Evolutionary conservation across 345 rosid species (phyloP).

Genomic region (Mangifera indica): DNA sequence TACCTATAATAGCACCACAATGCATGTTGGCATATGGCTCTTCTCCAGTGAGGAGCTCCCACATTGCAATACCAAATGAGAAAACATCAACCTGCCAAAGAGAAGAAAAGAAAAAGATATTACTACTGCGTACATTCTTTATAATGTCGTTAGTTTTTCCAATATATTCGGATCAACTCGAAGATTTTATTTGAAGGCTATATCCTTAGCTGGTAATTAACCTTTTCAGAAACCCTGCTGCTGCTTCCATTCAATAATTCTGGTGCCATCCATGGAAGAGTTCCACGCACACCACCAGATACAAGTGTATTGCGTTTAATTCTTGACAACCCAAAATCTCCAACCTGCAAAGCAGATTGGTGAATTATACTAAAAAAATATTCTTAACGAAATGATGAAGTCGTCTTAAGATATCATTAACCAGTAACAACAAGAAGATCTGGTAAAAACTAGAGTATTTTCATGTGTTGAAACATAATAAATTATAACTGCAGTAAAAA

Average conservation of each 20-base stretch:
- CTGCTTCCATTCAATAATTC: slow-evolving; percentile 79
- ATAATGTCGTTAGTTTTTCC: neutral
- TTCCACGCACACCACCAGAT: slow-evolving; percentile 94
- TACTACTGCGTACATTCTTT: neutral
- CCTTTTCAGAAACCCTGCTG: slow-evolving; percentile 86
- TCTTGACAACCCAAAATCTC: slow-evolving; percentile 92
- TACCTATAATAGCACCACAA: slow-evolving; percentile 95
- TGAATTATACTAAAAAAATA: neutral
- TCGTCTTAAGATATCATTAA: neutral
- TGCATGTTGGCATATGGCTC: slow-evolving; percentile 93
- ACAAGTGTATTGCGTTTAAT: slow-evolving; percentile 86
- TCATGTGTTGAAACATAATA: neutral
- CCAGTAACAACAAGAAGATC: neutral
- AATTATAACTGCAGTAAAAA: too few relatives aligned
- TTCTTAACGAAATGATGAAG: neutral
- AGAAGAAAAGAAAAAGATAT: neutral
- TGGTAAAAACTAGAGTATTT: neutral
- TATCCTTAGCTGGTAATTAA: slow-evolving; percentile 18
- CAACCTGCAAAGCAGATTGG: slow-evolving; percentile 52
- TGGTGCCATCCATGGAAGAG: slow-evolving; percentile 99
- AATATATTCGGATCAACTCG: neutral
- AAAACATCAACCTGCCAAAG: slow-evolving; percentile 80
- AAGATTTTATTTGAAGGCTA: neutral
- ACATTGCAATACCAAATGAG: slow-evolving; percentile 83
- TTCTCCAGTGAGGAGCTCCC: slow-evolving; percentile 84